phyloP scores from a whole-genome alignment of 345 rosid species.

The Gossypium raimondii region DNA sequence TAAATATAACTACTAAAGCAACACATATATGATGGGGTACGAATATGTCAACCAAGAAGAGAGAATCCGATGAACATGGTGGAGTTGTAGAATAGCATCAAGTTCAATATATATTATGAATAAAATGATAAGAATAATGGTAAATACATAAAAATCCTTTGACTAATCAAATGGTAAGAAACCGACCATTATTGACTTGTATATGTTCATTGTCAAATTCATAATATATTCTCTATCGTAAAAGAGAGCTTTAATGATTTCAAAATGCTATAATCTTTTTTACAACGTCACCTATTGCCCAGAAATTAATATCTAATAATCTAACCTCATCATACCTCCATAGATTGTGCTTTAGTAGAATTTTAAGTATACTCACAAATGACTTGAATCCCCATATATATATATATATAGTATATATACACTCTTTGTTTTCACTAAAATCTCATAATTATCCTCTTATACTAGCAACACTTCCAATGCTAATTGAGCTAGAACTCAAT shows the following conservation, averaged over 20 bases:
- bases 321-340: not conserved
- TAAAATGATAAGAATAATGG: not conserved
- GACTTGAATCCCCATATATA: not conserved
- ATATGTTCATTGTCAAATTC: not conserved
- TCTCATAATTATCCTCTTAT: too few species aligned
- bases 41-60: not conserved
- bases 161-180: not conserved
- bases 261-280: not conserved
- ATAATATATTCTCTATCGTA: not conserved
- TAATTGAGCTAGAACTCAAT: too few species aligned
- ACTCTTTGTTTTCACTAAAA: too few species aligned
- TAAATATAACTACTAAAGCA: not conserved
- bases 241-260: not conserved
- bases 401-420: not conserved
- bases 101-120: not conserved
- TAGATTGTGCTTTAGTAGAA: not conserved
- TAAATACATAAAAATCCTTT: not conserved
- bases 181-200: not conserved
- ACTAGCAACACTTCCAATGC: fast-evolving
- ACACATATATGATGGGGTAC: too few species aligned
- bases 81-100: not conserved
- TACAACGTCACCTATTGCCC: not conserved
- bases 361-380: not conserved
- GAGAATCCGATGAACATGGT: not conserved
- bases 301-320: not conserved